Base-by-base conservation (phyloP, 768 basidiomycete species). In the Lactarius hengduanensis region DNA sequence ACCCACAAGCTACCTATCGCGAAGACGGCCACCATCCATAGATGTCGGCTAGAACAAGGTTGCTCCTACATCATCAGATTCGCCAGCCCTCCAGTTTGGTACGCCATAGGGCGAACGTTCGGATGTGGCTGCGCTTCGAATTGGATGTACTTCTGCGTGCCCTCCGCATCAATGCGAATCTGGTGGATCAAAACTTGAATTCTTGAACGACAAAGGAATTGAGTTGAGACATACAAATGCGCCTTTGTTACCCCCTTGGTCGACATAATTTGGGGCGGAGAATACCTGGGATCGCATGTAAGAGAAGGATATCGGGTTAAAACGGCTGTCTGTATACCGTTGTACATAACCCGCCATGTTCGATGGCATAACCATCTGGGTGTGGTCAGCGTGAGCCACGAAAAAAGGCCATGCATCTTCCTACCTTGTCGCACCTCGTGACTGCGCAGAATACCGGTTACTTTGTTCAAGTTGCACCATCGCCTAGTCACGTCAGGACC, bases 211-310 rank as follows among this genome's bases (percentile, higher is more conserved):
- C 26, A 26, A 53, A 53, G 20, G 6, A 13, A 53, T 53, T 53
- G 26, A 53, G 22, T 4, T 15, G 38, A 63, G 15, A 81, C 89
- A 75, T 74, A 94, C 92, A 76, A 90, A 96, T 66, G 94, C 94
- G 11, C 91, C 95, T 77, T 93, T 94, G 78, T 96, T 96, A 7
- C 92, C 91, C 3, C 83, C 87, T 73, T 94, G 91, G 77, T 96
- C 94, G 32, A 94, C 91, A 71, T 96, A 95, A 75, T 98, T 98
- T 4, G 96, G 96, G 45, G 96, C 96, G 55, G 92, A 94, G 76
- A 95, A 96, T 8, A 94, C 90, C 91, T 92, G 69, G 66, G n/a
- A 65, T 2, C 15, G 54, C 3, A 38, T 45, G 40, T 53, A 64
- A 67, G 61, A 53, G 54, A 26, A 38, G 36, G 43, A 15, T 47